Base-by-base conservation (phyloP, 176 grass and related monocot species). In the Musa troglodytarum region DNA sequence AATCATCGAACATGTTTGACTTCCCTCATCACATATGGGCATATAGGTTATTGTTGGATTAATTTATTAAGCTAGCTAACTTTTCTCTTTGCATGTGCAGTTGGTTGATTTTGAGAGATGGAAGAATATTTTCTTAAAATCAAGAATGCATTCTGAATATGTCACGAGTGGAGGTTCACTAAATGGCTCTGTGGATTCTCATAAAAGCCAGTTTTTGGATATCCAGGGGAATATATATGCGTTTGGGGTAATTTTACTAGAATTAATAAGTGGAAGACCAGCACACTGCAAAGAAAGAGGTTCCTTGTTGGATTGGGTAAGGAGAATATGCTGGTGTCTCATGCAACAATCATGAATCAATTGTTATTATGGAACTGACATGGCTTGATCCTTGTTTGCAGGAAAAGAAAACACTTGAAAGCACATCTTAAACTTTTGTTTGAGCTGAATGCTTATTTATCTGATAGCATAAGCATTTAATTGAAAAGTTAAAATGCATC, bases 41-140 rank as follows among this genome's bases (percentile, higher is more conserved):
- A 29, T 21, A 67, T 16, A 15, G 26, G 23, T 67, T 34, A 7
- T 9, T 67, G 12, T 34, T 12, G 12, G n/a, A 15, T 67, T 17
- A 12, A 29, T 13, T 67, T 12, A 16, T 43, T 53, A 0, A 62
- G 17, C 20, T 55, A 26, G 55, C 10, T 62, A 62, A 14, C 15
- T 8, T 74, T 23, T 8, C 11, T 28, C 16, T 74, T 56, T 20
- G 52, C 58, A 25, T 72, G 69, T 83, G 77, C 86, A 99, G 95
- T 86, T 99, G 77, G 86, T 91, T 2, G 90, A 99, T 80, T 91
- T 98, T 54, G 90, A 98, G 76, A 89, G 90, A 79, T 98, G 94
- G 90, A 93, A 86, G 69, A 53, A 54, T 49, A 79, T 93, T 54
- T 67, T 85, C 17, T 77, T 84, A 23, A 99, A 91, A 75, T 83